phyloP scores from a whole-genome alignment of 768 basidiomycete genomes.

The Auricularia sp. region DNA sequence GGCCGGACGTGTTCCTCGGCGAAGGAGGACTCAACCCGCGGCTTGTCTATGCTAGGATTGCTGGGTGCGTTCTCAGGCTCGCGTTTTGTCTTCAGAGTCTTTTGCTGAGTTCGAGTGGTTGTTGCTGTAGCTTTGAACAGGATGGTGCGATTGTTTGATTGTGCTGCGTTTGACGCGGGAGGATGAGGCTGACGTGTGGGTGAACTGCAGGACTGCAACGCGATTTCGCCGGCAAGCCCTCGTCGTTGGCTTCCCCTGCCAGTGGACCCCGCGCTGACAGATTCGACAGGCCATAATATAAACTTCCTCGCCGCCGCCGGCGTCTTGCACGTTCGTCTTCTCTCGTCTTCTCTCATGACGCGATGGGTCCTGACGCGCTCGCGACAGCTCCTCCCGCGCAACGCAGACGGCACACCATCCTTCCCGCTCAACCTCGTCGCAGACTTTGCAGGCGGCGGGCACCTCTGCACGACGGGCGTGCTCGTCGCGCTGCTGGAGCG shows the following conservation, averaged over 20 bases:
- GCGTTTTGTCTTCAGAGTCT: too few relatives aligned
- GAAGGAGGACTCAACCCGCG: conserved; percentile 46
- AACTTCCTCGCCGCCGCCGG: conserved; percentile 79
- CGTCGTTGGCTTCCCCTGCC: background rate
- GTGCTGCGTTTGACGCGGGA: background rate
- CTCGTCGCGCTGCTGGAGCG: conserved; percentile 68
- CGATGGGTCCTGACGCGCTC: background rate
- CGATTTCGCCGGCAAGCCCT: conserved; percentile 59
- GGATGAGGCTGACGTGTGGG: background rate
- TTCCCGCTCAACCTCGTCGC: conserved; percentile 71
- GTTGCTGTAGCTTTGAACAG: background rate
- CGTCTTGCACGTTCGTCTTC: conserved; percentile 43
- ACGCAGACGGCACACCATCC: conserved; percentile 51
- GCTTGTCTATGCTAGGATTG: conserved; percentile 65
- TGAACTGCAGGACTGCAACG: conserved; percentile 46
- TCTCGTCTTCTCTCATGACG: background rate
- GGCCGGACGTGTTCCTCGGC: conserved; percentile 64
- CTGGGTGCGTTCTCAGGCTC: conserved; percentile 31
- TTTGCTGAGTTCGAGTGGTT: too few relatives aligned
- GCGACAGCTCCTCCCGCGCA: conserved; percentile 22
- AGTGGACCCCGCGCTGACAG: background rate
- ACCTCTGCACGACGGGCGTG: conserved; percentile 62
- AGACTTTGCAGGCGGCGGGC: conserved; percentile 76
- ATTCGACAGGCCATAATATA: conserved; percentile 59
- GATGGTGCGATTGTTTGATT: background rate